Evolutionary conservation across 2,329 filamentous ascomycete species (phyloP).

Genomic region (Aspergillus niger): DNA sequence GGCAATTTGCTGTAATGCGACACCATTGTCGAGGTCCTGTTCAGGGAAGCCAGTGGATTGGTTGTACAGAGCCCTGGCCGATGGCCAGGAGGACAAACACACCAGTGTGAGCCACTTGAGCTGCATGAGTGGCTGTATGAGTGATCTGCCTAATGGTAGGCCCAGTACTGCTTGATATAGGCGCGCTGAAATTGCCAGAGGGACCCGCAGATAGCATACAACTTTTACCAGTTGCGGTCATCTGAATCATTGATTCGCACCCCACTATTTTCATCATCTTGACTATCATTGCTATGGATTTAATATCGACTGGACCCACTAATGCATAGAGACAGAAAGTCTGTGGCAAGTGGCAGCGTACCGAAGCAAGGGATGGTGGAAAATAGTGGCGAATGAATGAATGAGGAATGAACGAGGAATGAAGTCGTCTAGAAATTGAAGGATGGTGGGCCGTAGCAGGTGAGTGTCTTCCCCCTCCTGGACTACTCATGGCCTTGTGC

Average conservation of each 20-base stretch:
- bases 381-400: too few species aligned
- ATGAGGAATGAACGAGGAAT: too few species aligned
- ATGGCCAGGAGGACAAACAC: neutral
- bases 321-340: too few species aligned
- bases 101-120: neutral
- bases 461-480: too few species aligned
- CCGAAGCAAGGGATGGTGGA: too few species aligned
- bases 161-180: neutral
- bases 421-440: too few species aligned
- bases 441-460: too few species aligned
- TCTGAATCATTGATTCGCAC: neutral
- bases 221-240: neutral
- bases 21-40: neutral
- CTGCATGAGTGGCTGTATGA: neutral
- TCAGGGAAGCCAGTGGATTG: neutral
- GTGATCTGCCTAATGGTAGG: neutral
- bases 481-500: too few species aligned
- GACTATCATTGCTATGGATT: too few species aligned
- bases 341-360: too few species aligned
- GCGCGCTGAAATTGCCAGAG: neutral
- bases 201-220: neutral
- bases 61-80: neutral
- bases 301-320: too few species aligned
- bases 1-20: neutral
- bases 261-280: neutral